Percentiles rank a stretch among this genome's conserved stretches.
Evolutionary conservation across 805 yeast species (phyloP).

Genomic region (Zygotorulaspora florentina): DNA sequence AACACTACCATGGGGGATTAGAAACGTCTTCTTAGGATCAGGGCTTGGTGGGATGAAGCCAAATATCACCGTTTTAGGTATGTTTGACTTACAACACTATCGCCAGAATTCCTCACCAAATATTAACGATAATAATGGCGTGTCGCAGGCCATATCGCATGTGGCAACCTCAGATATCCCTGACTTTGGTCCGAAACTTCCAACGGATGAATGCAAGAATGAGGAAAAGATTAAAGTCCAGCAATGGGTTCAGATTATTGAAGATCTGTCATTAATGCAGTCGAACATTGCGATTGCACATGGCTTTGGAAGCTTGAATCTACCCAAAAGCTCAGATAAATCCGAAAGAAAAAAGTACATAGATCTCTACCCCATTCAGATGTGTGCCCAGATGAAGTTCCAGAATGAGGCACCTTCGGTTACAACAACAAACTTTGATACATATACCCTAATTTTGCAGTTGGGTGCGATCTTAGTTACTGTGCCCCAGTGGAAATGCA

Average conservation of each 20-base stretch:
- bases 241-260: constrained; percentile 91
- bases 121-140: constrained; percentile 10
- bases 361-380: constrained; percentile 94
- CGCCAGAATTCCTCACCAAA: constrained; percentile 1
- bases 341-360: constrained; percentile 49
- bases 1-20: constrained; percentile 86
- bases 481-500: constrained; percentile 86
- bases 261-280: constrained; percentile 82
- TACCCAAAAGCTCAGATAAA: constrained; percentile 49
- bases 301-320: constrained; percentile 63
- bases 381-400: constrained; percentile 68
- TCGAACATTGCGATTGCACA: constrained; percentile 92
- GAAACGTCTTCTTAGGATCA: constrained; percentile 86
- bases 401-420: constrained; percentile 38
- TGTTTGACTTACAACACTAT: constrained; percentile 55
- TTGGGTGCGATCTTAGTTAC: constrained; percentile 90
- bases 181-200: constrained; percentile 43
- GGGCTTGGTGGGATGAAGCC: constrained; percentile 99
- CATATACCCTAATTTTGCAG: constrained; percentile 89
- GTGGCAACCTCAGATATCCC: not conserved
- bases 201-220: constrained; percentile 73
- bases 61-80: constrained; percentile 88
- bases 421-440: constrained; percentile 87
- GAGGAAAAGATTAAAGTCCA: constrained; percentile 65
- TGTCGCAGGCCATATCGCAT: constrained; percentile 5